Base-by-base conservation (phyloP, 306 rosid genomes). In the Chamaecrista fasciculata region DNA sequence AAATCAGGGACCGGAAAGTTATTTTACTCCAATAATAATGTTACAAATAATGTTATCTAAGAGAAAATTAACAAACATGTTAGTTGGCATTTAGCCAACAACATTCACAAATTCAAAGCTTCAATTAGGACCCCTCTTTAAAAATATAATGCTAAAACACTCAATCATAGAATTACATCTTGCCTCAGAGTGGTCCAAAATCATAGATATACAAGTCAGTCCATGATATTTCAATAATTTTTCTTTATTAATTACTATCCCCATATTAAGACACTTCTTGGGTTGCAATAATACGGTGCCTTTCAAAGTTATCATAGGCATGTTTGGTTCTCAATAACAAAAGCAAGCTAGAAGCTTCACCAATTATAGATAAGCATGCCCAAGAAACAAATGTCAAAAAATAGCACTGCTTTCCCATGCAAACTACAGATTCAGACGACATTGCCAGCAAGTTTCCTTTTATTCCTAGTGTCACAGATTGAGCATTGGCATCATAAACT, bases 321-420 rank as follows among this genome's bases (percentile, higher is more conserved):
- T 82, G 87, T 57, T 75, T 85, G 7, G 98, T 93, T 85, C 98
- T 85, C 4, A 85, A 76, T 75, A 86, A 90, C 44, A 94, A 72
- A 10, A 88, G 67, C 26, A 78, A 8, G 58, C 97, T 90, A 19
- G 84, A 86, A 74, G 60, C 79, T 40, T 90, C 69, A 33, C 98
- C 98, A 16, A 88, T 14, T 68, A 90, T 59, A 25, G 98, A 90
- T 49, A 82, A 67, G 85, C 96, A 86, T 39, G 85, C 97, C 96
- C 96, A 94, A 80, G 78, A 75, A 48, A 90, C 69, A 80, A 94
- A 94, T 1, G 97, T 94, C 47, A 82, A 72, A 78, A 83, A 88
- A 73, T 88, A 94, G 72, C 97, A 90, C 42, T 78, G 37, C 80
- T 85, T 86, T 67, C 98, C 98, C 86, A 83, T 85, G 86, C 98